Conservation (phyloP, 2,329 filamentous ascomycete genomes). For the Trichophyton benhamiae region DNA sequence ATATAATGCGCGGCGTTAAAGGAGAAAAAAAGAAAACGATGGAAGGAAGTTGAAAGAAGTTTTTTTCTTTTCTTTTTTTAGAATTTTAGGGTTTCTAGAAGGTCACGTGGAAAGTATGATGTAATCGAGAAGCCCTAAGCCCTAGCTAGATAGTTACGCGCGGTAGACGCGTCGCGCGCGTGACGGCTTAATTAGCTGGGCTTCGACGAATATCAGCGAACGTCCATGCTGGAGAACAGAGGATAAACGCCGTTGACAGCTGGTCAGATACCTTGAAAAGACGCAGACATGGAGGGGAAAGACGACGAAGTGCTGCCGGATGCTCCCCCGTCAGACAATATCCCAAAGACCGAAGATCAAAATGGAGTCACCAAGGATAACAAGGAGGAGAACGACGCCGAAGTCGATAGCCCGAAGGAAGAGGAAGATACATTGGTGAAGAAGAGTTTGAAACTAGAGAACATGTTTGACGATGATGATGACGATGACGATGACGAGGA, state of each 20-base stretch:
- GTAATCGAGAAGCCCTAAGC: not conserved
- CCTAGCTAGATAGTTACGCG: not conserved
- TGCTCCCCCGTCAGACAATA: constrained; percentile 7
- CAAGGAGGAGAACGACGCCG: not conserved
- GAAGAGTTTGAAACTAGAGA: constrained; percentile 37
- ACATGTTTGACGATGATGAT: constrained; percentile 49
- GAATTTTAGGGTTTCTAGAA: not conserved
- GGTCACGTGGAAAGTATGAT: not conserved
- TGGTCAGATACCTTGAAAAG: not conserved
- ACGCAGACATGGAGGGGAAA: constrained; percentile 5
- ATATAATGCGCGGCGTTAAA: not conserved
- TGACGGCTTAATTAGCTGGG: not conserved
- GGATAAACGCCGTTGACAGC: not conserved
- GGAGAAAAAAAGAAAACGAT: not conserved
- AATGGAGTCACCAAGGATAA: not conserved
- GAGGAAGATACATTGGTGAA: not conserved
- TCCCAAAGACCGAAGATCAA: not conserved
- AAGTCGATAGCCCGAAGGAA: not conserved
- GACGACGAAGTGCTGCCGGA: constrained; percentile 11
- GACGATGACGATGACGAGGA: constrained; percentile 44
- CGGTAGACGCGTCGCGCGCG: constrained; percentile 4
- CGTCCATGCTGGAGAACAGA: not conserved
- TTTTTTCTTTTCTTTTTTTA: not conserved
- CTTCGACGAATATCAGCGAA: not conserved
- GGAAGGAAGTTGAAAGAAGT: not conserved